Evolutionary conservation across 2,329 filamentous ascomycete genomes (phyloP), one percentile per base, ranked within the genome.

Genomic region (Nigrograna mackinnonii): DNA sequence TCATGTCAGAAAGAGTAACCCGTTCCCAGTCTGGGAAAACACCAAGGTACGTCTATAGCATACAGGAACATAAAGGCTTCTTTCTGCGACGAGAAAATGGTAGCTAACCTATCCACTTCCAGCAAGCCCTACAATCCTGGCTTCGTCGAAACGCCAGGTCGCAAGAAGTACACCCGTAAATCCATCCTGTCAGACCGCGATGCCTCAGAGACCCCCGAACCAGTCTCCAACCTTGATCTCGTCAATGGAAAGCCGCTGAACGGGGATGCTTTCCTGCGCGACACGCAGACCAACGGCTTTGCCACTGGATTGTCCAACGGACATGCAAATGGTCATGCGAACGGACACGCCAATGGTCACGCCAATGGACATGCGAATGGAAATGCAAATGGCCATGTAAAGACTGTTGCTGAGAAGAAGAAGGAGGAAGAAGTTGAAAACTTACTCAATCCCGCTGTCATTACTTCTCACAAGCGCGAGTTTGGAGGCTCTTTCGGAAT

Each of bases 401-500:
- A 54, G 11, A 35, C 20, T 14, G 35, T 43, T 16, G 47, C 52
- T n/a, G 32, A 16, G 19, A 19, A 35, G 12, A 21, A 21, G 40
- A 61, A 46, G 31, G n/a, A n/a, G n/a, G n/a, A n/a, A n/a, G n/a
- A n/a, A n/a, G n/a, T n/a, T n/a, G 42, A 60, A 46, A 60, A 63
- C 39, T 58, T 41, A 49, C 55, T 17, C 40, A 67, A 72, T 48
- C 67, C 68, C 39, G 69, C 55, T 39, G 63, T 72, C 37, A 72
- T 77, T 50, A 52, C 61, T 41, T 76, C 75, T 40, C 78, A 77
- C 35, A 70, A 81, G 49, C 79, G 79, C 52, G 95, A 99, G 66
- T 99, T 97, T 64, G 92, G 92, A 50, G 94, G 94, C 44, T 85
- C 89, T 3, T 66, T 79, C n/a, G 92, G 94, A 41, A 86, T 91